Conservation (phyloP, 2,329 filamentous ascomycete genomes). For the Leptographium radiaticola region DNA sequence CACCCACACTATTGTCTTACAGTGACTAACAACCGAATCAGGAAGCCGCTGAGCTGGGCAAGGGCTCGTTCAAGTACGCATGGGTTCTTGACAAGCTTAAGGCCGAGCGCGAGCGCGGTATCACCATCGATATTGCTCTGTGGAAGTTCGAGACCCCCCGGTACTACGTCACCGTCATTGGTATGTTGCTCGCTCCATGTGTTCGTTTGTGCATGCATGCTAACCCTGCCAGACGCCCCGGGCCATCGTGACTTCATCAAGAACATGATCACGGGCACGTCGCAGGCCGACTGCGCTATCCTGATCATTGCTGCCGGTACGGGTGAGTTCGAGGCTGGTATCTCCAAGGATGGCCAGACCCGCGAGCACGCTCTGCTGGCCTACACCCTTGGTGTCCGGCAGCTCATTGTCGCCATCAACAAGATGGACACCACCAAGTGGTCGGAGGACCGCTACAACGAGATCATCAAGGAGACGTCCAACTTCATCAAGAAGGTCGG, state of each 20-base stretch:
- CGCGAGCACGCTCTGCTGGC: slow-evolving; percentile 99
- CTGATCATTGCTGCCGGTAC: slow-evolving; percentile 99
- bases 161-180: slow-evolving; percentile 97
- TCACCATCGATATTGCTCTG: slow-evolving; percentile 99
- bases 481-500: slow-evolving; percentile 99
- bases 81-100: slow-evolving; percentile 99
- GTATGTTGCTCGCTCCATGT: slow-evolving; percentile 34
- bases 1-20: neutral
- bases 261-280: slow-evolving; percentile 99
- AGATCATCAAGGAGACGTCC: slow-evolving; percentile 99
- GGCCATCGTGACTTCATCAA: slow-evolving; percentile 99
- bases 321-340: slow-evolving; percentile 99
- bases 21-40: slow-evolving; percentile 23
- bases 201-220: slow-evolving; percentile 6
- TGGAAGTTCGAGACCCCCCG: slow-evolving; percentile 99
- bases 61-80: slow-evolving; percentile 99
- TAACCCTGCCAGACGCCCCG: slow-evolving; percentile 57
- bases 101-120: slow-evolving; percentile 99
- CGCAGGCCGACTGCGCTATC: slow-evolving; percentile 98
- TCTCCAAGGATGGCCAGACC: slow-evolving; percentile 99
- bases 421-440: slow-evolving; percentile 99
- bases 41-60: slow-evolving; percentile 98
- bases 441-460: slow-evolving; percentile 89
- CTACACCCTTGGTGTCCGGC: slow-evolving; percentile 99
- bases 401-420: slow-evolving; percentile 99